Base-by-base conservation (phyloP, 139 green algal species). In the Chlorella sorokiniana region DNA sequence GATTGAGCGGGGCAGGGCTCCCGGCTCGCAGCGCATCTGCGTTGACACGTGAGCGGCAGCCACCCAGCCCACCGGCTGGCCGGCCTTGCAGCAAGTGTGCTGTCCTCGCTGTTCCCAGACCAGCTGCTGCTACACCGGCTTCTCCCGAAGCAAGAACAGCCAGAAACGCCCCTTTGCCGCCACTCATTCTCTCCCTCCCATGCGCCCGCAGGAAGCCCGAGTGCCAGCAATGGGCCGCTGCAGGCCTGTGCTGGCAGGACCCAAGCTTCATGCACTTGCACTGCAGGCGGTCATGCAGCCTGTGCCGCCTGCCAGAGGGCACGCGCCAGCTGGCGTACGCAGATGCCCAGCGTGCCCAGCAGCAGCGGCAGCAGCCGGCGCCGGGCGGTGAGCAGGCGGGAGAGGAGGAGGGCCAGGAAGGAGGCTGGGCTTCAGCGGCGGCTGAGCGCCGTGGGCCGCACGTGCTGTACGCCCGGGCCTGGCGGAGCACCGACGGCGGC, bases 241-340 rank as follows among this genome's bases (percentile, higher is more conserved):
- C 11, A 4, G 45, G 8, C 29, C 27, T 75, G 68, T 75, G 68
- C 68, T 59, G 29, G 40, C 41, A 61, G 41, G 68, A 75, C 29
- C 22, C 68, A 4, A 29, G 40, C 9, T 75, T 59, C 68, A 75
- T 75, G 68, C 68, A 75, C 68, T 59, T 11, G 48, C 48, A 59
- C 48, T 59, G 65, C 37, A 72, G 65, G 27, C 23, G 25, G 41
- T 59, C 41, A 29, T 75, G 68, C 41, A 29, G 68, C 35, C 41
- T 75, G 41, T 75, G 68, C 68, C 68, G 68, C 68, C 41, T 75
- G 68, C 68, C 68, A 56, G 41, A 40, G 4, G 68, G 64, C 37
- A 35, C 22, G 64, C 64, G 35, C 37, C 35, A 71, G 64, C 20
- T 71, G 68, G 41, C 68, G 2, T 56, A 11, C 10, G 62, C 41